phyloP scores from a whole-genome alignment of 2,329 filamentous ascomycete genomes.

The Hymenotorrendiella dingleyae region DNA sequence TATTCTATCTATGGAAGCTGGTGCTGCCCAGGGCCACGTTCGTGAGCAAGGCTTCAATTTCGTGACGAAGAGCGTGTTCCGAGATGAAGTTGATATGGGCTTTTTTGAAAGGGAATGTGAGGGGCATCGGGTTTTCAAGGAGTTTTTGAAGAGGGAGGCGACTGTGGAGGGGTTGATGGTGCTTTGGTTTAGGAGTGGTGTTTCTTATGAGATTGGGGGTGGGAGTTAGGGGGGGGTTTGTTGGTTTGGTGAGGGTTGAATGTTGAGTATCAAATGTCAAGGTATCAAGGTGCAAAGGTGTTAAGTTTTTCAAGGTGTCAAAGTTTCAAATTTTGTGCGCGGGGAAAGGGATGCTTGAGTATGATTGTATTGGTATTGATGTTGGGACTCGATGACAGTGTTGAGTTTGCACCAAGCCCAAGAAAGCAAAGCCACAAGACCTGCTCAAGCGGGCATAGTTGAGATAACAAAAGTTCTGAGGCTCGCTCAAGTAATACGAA shows the following conservation, averaged over 20 bases:
- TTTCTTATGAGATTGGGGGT: constrained; percentile 2
- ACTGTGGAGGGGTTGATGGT: constrained; percentile 17
- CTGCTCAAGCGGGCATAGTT: too few species aligned
- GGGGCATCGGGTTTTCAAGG: constrained; percentile 45
- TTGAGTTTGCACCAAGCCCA: too few species aligned
- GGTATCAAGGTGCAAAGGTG: too few species aligned
- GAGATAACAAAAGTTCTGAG: too few species aligned
- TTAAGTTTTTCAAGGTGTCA: too few species aligned
- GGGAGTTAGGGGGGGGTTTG: not conserved
- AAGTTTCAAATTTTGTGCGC: too few species aligned
- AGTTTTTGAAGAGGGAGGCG: constrained; percentile 13
- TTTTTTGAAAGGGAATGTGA: constrained; percentile 51
- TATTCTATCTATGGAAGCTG: constrained; percentile 43
- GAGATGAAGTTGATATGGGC: constrained; percentile 49
- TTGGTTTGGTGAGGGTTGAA: not conserved
- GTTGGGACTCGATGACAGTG: too few species aligned
- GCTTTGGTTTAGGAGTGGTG: constrained; percentile 12
- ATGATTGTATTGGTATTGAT: too few species aligned
- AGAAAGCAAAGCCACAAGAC: too few species aligned
- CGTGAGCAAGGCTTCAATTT: constrained; percentile 50
- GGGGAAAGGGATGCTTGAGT: too few species aligned
- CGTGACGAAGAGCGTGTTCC: constrained; percentile 46
- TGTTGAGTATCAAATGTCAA: too few species aligned
- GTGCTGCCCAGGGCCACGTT: constrained; percentile 41
- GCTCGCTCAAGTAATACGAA: too few species aligned